Evolutionary conservation across 2,329 filamentous ascomycete species (phyloP), one percentile per base, ranked within the genome.

Genomic region (Penicillium occitanis): DNA sequence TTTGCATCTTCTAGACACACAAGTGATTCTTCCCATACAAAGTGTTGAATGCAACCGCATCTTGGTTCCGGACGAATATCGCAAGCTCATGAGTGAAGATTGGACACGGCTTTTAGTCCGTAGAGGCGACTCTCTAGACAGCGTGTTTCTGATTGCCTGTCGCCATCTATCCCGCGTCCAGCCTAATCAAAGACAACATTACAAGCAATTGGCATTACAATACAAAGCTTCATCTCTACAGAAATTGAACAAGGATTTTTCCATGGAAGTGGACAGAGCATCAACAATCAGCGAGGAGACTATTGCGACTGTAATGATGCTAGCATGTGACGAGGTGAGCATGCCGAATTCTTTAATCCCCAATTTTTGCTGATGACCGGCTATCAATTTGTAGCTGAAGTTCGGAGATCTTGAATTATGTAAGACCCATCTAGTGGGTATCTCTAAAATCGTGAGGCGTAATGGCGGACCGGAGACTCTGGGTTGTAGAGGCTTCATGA

Each of bases 251-350:
- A 25, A 64, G 30, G 37, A 53, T 48, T 48, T 64, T n/a, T 64
- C 62, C 4, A n/a, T 33, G 3, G 62, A 57, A 40, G 8, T 50
- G 10, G 22, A 30, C 13, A 28, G 48, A 1, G 30, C 42, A 33
- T 33, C 33, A 19, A 37, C 35, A 25, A 60, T 48, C 3, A 59
- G 35, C 17, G 42, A 60, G 28, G 53, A 28, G 11, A 64, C 53
- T 30, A 30, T 64, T 33, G 42, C 53, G 42, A 64, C 63, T 19
- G 42, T 40, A 11, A 55, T 64, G 35, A 48, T 64, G 44, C 19
- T 64, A 11, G 63, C 40, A 14, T 59, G 40, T 10, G 63, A 64
- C 14, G 63, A 64, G 25, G 63, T 64, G 33, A 28, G 63, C 46
- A 33, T 51, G 2, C 48, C 6, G 48, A 28, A 17, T 22, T 35